Base-by-base conservation (phyloP, 2,329 filamentous ascomycete species). In the Apiospora rasikravindrae region DNA sequence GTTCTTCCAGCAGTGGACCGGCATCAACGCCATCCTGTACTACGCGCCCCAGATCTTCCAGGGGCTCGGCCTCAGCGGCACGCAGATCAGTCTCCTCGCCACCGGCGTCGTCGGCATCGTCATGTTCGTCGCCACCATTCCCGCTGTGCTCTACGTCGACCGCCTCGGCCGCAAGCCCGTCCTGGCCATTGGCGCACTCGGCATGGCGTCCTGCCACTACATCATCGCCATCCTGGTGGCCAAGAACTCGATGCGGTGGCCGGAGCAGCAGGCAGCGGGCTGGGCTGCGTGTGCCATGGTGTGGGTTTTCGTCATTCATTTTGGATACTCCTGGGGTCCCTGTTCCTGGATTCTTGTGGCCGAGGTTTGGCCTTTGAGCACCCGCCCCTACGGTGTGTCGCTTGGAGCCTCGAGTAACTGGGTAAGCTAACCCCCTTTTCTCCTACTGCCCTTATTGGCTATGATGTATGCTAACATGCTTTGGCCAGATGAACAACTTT, bases 301-400 rank as follows among this genome's bases (percentile, higher is more conserved):
- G 11, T 94, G 92, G 92, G 85, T 95, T 0, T 94, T 93, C 75
- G 90, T 93, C 40, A 84, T 93, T 42, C 88, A 93, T 80, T 95
- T 95, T 77, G 93, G 91, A 42, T 94, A 93, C 79, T 90, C 88
- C 0, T 95, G 92, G 92, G 91, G 92, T 0, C 92, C 92, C 2
- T 92, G 90, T 76, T 88, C 90, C 0, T 94, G 93, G 93, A 93
- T 94, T 73, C 86, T 95, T 71, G 88, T 94, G 0, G 89, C 91
- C 2, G 93, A 94, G 81, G 89, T 95, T 57, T 95, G 91, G 90
- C 93, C 92, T 0, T 82, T 94, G 6, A 91, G 88, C 72, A 90
- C 90, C 13, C 87, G 92, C 2, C 88, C 93, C 0, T 93, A 94
- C 73, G 93, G 92, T 53, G 91, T 93, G 16, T 87, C 92, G 0